Base-by-base conservation (phyloP, 208 protist species). In the Jaenimonas drosophilae region DNA sequence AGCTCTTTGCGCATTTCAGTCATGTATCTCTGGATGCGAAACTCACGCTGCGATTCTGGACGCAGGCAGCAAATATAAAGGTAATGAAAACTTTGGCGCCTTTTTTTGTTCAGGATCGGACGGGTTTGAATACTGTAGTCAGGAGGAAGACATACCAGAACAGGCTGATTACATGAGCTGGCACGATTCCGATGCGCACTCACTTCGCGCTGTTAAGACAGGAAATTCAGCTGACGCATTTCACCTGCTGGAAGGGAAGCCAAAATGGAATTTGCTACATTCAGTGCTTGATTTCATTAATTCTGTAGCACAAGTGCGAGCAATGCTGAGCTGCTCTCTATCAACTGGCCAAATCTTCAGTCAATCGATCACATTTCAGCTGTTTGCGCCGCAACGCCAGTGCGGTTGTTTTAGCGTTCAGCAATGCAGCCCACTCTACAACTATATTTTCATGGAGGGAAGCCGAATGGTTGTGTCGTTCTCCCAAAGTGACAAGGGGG, bases 171-270 rank as follows among this genome's bases (percentile, higher is more conserved):
- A 56, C 34, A 49, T 40, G 2, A 41, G 41, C 27, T 37, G 11
- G 24, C 40, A 54, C 14, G 38, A 42, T 23, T 46, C 29, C 24
- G 33, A 58, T 26, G 49, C 26, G 20, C 34, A 59, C 25, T 24
- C 61, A 46, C 46, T 62, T 32, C 49, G 56, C 37, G 51, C 31
- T 28, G 44, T 70, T 28, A 38, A 34, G 17, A 28, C 37, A 3
- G 58, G 23, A 27, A 72, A 62, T 31, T 49, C 33, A 38, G 52
- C 52, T 32, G 64, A 72, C 51, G 29, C 32, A 1, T 52, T 72
- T 45, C 52, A 72, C 41, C 40, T 56, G 23, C 28, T 66, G 12
- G 38, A 54, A 33, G 7, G 12, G 21, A 41, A 54, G 4, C 17
- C 17, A 20, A 24, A 60, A 28, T 16, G 2, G 4, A 40, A 33